phyloP scores from a whole-genome alignment of 2,329 filamentous ascomycete species.

The Westerdykella aurantiaca region DNA sequence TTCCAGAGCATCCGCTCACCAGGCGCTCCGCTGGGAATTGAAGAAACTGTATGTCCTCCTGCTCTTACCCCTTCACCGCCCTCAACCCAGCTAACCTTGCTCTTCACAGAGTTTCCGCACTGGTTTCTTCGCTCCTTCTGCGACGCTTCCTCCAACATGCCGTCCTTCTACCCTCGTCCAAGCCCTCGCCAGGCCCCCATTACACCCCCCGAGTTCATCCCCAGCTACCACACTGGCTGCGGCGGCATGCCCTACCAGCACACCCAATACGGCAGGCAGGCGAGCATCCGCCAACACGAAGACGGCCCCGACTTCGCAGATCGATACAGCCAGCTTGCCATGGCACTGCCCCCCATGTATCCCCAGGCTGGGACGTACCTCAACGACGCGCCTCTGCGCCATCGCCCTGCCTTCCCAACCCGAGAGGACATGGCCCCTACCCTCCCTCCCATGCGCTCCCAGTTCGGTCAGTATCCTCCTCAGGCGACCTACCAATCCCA shows the following conservation, averaged over 20 bases:
- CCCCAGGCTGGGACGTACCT: conserved; percentile 37
- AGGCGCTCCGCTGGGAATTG: conserved; percentile 27
- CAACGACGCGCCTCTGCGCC: conserved; percentile 21
- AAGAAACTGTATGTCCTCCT: conserved; percentile 36
- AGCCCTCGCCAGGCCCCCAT: conserved; percentile 42
- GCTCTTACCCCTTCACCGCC: background rate
- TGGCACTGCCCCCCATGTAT: conserved; percentile 37
- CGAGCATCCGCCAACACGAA: conserved; percentile 39
- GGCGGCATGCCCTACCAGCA: conserved; percentile 44
- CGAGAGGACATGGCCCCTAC: conserved; percentile 33
- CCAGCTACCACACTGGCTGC: conserved; percentile 41
- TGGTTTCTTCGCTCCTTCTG: conserved; percentile 40
- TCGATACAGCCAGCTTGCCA: conserved; percentile 42
- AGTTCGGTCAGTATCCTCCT: conserved; percentile 35
- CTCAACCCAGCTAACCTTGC: conserved; percentile 13
- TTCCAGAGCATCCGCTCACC: conserved; percentile 34
- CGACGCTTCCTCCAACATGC: conserved; percentile 41
- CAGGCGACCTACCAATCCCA: conserved; percentile 36
- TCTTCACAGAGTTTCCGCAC: conserved; percentile 29
- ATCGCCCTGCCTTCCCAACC: conserved; percentile 2
- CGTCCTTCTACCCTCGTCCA: conserved; percentile 47
- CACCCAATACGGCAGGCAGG: conserved; percentile 39
- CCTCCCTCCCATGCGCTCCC: conserved; percentile 44
- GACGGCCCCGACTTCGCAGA: conserved; percentile 44
- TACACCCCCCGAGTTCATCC: conserved; percentile 46